Evolutionary conservation across 805 yeast genomes (phyloP).

Genomic region (Pichia scutulata): DNA sequence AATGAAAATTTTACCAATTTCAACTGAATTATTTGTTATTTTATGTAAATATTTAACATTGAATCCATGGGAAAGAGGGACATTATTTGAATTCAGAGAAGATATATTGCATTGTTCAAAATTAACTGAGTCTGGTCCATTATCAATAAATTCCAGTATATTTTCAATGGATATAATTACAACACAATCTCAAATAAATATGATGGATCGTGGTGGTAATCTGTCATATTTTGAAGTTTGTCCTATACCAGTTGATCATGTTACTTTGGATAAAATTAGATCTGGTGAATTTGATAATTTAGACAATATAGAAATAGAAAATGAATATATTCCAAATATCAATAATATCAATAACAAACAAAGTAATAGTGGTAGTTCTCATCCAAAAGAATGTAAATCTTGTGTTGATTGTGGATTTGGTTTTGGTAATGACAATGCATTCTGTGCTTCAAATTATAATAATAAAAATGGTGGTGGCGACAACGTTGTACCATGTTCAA

Average conservation of each 20-base stretch:
- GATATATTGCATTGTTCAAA: slow-evolving; percentile 29
- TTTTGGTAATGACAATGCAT: slow-evolving; percentile 1
- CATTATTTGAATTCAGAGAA: slow-evolving; percentile 32
- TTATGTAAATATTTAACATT: slow-evolving; percentile 37
- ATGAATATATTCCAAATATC: slow-evolving; percentile 23
- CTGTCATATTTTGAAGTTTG: slow-evolving; percentile 19
- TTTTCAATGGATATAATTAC: slow-evolving; percentile 21
- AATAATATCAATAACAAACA: slow-evolving; percentile 11
- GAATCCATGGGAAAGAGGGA: slow-evolving; percentile 42
- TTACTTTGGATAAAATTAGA: slow-evolving; percentile 22
- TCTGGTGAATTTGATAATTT: slow-evolving; percentile 23
- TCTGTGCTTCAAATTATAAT: background rate
- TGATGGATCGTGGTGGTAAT: slow-evolving; percentile 1
- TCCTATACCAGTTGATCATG: slow-evolving; percentile 31
- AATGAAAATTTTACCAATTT: slow-evolving; percentile 63
- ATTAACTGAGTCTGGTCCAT: slow-evolving; percentile 28
- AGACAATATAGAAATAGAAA: slow-evolving; percentile 23
- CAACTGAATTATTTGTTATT: slow-evolving; percentile 49
- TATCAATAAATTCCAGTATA: slow-evolving; percentile 24
- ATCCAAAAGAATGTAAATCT: slow-evolving; percentile 21
- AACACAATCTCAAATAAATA: slow-evolving; percentile 20
- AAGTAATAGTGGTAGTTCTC: background rate
- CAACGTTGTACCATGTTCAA: background rate
- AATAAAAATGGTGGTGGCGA: background rate
- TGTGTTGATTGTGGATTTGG: slow-evolving; percentile 25